Conservation (phyloP, 768 basidiomycete species). For the Cystobasidium onofrii region DNA sequence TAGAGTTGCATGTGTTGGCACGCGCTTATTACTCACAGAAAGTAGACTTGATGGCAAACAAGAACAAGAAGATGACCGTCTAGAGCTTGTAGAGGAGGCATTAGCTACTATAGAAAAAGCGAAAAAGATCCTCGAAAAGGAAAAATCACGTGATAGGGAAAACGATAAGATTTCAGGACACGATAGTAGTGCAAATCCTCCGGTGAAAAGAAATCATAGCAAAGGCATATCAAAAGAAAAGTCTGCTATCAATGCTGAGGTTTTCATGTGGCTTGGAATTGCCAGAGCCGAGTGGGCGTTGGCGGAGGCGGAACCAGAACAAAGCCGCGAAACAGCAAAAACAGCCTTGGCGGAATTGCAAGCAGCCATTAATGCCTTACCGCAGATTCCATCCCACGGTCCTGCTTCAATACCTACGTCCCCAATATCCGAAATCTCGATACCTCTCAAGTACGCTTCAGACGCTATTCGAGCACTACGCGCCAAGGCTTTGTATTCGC, state of each 20-base stretch:
- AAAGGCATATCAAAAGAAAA: not conserved
- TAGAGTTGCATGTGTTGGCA: constrained; percentile 12
- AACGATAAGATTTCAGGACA: not conserved
- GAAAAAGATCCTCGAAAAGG: not conserved
- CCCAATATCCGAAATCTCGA: not conserved
- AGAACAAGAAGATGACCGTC: constrained; percentile 24
- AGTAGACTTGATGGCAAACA: constrained; percentile 13
- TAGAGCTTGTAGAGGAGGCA: constrained; percentile 14
- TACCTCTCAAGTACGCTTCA: not conserved
- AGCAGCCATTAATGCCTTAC: not conserved
- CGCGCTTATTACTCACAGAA: constrained; percentile 16
- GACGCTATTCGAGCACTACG: not conserved
- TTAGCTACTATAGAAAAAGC: constrained; percentile 15
- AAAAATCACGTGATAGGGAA: not conserved
- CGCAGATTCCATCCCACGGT: not conserved
- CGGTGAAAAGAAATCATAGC: not conserved
- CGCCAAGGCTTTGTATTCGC: not conserved
- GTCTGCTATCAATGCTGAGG: constrained; percentile 1
- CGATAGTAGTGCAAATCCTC: not conserved
- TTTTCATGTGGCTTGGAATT: constrained; percentile 8
- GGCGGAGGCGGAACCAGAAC: constrained; percentile 24
- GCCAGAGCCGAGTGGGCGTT: constrained; percentile 14
- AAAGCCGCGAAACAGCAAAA: not conserved
- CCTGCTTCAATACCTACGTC: not conserved
- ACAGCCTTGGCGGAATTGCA: not conserved